Conservation (phyloP, 1,284 basidiomycete genomes). For the Cystobasidium sp. region DNA sequence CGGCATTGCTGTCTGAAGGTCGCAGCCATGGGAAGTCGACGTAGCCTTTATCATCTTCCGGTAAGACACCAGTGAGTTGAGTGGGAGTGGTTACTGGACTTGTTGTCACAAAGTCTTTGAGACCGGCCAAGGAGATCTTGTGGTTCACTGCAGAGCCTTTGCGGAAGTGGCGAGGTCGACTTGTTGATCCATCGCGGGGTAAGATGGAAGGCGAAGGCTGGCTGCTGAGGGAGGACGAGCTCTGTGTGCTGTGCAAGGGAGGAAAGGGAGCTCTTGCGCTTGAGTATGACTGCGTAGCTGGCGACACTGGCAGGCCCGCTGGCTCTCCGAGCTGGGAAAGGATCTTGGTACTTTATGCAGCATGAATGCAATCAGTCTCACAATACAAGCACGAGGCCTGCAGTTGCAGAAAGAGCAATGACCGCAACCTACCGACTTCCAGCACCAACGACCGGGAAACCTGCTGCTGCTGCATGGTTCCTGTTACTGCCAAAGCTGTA, state of each 20-base stretch:
- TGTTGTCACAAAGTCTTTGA: constrained; percentile 27
- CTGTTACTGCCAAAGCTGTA: constrained; percentile 8
- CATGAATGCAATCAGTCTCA: not conserved
- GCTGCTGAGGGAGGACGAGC: constrained; percentile 10
- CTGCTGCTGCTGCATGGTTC: constrained; percentile 5
- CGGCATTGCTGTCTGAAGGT: not conserved
- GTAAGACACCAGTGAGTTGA: constrained; percentile 18
- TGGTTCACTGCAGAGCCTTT: constrained; percentile 23
- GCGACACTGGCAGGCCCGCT: not conserved
- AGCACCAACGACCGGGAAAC: constrained; percentile 26
- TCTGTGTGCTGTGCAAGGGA: not conserved
- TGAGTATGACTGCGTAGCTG: not conserved
- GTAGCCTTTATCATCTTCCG: constrained; percentile 5
- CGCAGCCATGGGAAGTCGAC: constrained; percentile 7
- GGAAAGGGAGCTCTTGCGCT: not conserved
- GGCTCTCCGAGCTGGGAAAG: constrained; percentile 37
- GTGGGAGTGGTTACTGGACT: constrained; percentile 28
- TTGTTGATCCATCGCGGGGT: not conserved
- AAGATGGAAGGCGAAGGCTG: constrained; percentile 6
- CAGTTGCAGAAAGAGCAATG: not conserved
- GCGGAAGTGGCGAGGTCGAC: constrained; percentile 32
- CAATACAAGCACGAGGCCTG: not conserved
- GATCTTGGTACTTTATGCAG: constrained; percentile 38
- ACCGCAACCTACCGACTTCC: constrained; percentile 32
- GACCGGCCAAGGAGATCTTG: constrained; percentile 22